Evolutionary conservation across 1,139 yeast species (phyloP), one percentile per base, ranked within the genome.

Genomic region (Geotrichum australiense): DNA sequence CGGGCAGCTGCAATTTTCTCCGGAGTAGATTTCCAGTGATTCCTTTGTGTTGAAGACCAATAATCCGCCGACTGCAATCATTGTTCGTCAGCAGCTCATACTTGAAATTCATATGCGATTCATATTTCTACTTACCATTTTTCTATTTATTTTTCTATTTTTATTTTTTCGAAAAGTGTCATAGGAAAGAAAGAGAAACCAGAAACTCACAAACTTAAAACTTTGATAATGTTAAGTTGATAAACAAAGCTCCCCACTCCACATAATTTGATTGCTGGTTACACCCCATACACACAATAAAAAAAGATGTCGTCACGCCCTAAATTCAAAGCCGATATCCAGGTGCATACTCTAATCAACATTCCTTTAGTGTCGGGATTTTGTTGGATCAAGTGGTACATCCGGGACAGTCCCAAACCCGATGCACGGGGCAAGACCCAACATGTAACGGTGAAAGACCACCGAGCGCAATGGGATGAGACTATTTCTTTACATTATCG

Each of bases 321-420:
- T 4, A 72, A 70, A 53, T 89, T 85, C 60, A 65, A 74, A 40
- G 68, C 86, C 37, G 63, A 69, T 20, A 63, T 87, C 28, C 63
- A 71, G 16, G 71, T 89, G 42, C 73, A 76, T 46, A 94, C 84
- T 52, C 66, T 89, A 39, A 71, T 80, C 23, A 89, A 89, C 56
- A 75, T 89, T 28, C 97, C 97, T 0, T 86, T 84, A 52, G 72
- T 82, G 2, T 68, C 76, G 2, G 94, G 95, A 0, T 60, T 67
- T 33, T 78, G 91, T 52, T 78, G 63, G 52, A 74, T 86, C 21
- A 78, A 79, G 45, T 76, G 80, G 80, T 63, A 62, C 39, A 55
- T 76, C 21, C 64, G 64, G 39, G 78, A 73, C 44, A 54, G 71
- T 29, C 50, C 70, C 27, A 52, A 64, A 32, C 59, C 71, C 29